phyloP scores from a whole-genome alignment of 2,329 filamentous ascomycete species.

The Microdochium bolleyi region DNA sequence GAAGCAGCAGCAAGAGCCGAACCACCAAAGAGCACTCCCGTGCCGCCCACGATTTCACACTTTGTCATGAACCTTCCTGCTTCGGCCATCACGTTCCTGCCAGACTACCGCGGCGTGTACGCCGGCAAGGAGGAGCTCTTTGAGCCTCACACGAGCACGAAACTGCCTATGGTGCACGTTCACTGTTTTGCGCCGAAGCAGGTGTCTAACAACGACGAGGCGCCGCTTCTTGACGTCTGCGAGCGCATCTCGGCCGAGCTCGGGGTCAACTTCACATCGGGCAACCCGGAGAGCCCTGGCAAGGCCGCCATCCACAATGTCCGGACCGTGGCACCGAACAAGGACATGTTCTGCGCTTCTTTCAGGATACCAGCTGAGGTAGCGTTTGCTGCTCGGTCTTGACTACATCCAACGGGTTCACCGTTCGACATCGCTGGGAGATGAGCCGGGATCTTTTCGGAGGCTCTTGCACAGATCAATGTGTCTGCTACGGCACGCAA shows the following conservation, averaged over 20 bases:
- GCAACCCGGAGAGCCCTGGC: constrained; percentile 36
- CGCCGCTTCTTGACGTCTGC: constrained; percentile 56
- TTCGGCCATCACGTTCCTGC: constrained; percentile 76
- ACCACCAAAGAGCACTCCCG: constrained; percentile 25
- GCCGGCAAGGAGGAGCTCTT: constrained; percentile 61
- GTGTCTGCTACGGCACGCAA: background rate
- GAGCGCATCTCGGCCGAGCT: constrained; percentile 56
- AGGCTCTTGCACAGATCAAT: too few relatives aligned
- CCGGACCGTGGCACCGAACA: constrained; percentile 82
- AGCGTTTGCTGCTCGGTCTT: constrained; percentile 52
- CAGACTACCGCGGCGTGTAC: constrained; percentile 71
- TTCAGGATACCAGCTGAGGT: constrained; percentile 79
- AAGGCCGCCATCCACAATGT: constrained; percentile 60
- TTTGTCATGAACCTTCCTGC: constrained; percentile 98
- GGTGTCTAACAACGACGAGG: constrained; percentile 49
- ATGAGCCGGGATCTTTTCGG: background rate
- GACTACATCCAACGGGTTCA: background rate
- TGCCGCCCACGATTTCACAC: constrained; percentile 77
- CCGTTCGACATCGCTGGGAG: too few relatives aligned
- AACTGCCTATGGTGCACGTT: constrained; percentile 80
- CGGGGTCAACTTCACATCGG: constrained; percentile 47
- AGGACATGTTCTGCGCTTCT: constrained; percentile 93
- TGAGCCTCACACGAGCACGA: constrained; percentile 44
- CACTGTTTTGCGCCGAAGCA: constrained; percentile 88
- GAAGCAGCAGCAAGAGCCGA: constrained; percentile 22